A percentile compares a stretch with the other conserved stretches of the same genome.
Conservation (phyloP, 2,329 filamentous ascomycete genomes). For the Truncatella angustata region DNA sequence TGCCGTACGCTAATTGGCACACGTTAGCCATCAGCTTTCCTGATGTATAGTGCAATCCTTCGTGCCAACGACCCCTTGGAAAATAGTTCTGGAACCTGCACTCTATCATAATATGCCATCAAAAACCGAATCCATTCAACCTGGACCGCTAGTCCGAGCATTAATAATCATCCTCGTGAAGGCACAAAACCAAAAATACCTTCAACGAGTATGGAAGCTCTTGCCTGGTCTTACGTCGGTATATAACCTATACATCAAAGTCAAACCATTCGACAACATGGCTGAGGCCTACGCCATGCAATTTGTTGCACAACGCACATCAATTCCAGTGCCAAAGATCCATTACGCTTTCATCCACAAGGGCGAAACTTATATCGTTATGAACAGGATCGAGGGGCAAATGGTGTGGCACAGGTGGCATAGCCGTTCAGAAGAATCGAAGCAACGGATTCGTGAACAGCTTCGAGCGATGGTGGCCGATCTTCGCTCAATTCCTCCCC, state of each 20-base stretch:
- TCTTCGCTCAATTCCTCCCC: constrained; percentile 20
- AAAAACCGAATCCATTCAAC: no score
- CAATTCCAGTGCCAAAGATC: constrained; percentile 42
- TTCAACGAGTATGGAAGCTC: no score
- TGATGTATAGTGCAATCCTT: no score
- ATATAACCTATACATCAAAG: constrained; percentile 2
- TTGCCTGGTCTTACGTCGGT: no score
- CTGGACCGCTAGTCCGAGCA: no score
- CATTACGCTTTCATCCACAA: constrained; percentile 39
- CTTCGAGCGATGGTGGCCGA: constrained; percentile 21
- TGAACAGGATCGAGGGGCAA: constrained; percentile 32
- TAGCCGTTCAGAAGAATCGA: constrained; percentile 9
- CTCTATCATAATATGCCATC: no score
- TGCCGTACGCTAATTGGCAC: no score
- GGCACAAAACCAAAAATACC: no score
- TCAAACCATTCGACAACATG: constrained; percentile 14
- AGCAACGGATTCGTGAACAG: constrained; percentile 16
- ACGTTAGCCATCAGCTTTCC: no score
- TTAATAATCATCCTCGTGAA: no score
- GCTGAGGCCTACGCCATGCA: constrained; percentile 38
- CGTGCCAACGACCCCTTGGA: no score
- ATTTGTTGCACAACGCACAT: constrained; percentile 37
- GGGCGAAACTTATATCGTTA: constrained; percentile 43
- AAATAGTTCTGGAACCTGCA: no score
- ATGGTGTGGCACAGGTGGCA: constrained; percentile 15